Base-by-base conservation (phyloP, 345 rosid species). In the Eucalyptus pauciflora region DNA sequence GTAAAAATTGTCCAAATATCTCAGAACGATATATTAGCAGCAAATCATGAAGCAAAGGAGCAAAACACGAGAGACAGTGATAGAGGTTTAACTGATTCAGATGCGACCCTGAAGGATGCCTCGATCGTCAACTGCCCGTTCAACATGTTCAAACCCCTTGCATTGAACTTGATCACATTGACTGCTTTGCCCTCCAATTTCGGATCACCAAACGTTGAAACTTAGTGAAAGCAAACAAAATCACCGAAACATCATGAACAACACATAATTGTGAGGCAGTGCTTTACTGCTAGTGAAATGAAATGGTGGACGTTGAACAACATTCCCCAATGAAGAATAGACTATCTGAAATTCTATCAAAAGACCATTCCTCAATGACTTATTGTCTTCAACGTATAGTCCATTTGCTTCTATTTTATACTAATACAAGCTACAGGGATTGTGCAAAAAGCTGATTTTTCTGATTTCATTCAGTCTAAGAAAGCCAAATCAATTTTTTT, bases 141-240 rank as follows among this genome's bases (percentile, higher is more conserved):
- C 64, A 93, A 92, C 92, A 96, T 79, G 90, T 92, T 96, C 91
- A 96, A 76, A 86, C 98, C 99, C 76, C 95, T 94, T 37, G 93
- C 98, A 89, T 94, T 94, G 93, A 97, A 97, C 93, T 95, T 94
- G 87, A 97, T 95, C 91, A 96, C 95, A 88, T 96, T 96, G 85
- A 94, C 97, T 89, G 98, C 98, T 95, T 96, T 96, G 79, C 97
- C 96, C 99, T 96, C 94, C 91, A 93, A 93, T 92, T 87, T 88
- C 37, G 89, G 92, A 91, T 86, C 89, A 90, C 49, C 80, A 90
- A 92, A 92, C 6, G 85, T 86, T 25, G 58, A 91, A 87, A 89
- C 64, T 92, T 87, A 93, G 91, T 89, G 37, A 87, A 87, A 88
- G 37, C n/a, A 49, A 86, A 29, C 58, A 41, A 88, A 51, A 81